phyloP scores from a whole-genome alignment of 1,284 basidiomycete species.

The Leccinum huronense region DNA sequence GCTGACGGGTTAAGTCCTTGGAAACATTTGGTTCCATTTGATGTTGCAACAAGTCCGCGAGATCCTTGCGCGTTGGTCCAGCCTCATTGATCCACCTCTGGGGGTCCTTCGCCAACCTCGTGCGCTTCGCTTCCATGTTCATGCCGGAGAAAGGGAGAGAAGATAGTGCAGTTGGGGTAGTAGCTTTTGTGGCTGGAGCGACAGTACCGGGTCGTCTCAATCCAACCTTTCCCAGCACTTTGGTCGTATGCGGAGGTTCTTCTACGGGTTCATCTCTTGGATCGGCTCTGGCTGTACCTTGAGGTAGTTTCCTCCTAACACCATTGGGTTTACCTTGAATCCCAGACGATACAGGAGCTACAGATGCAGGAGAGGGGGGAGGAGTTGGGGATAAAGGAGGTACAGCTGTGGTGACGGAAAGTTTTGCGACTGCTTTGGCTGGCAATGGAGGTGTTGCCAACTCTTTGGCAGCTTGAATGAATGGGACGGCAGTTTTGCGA shows the following conservation, averaged over 20 bases:
- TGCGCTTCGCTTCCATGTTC: conserved; percentile 71
- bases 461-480: conserved; percentile 79
- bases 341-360: conserved; percentile 33
- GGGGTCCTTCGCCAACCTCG: conserved; percentile 77
- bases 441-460: conserved; percentile 32
- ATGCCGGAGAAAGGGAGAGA: conserved; percentile 64
- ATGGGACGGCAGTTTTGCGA: conserved; percentile 76
- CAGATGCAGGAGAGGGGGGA: conserved; percentile 38
- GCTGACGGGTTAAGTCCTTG: conserved; percentile 70
- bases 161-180: conserved; percentile 32
- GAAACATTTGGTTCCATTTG: conserved; percentile 90
- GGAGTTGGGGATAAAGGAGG: conserved; percentile 26
- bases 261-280: conserved; percentile 56
- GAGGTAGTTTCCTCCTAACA: conserved; percentile 72
- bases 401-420: conserved; percentile 6
- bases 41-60: conserved; percentile 81
- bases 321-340: conserved; percentile 51
- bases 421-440: conserved; percentile 30
- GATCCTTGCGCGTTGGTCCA: conserved; percentile 80
- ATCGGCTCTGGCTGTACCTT: conserved; percentile 58
- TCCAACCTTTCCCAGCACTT: conserved; percentile 45
- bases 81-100: conserved; percentile 82
- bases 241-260: conserved; percentile 44
- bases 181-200: conserved; percentile 35
- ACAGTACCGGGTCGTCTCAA: conserved; percentile 50